phyloP scores from a whole-genome alignment of 75 land plant genomes.

The Chamaecyparis obtusa region DNA sequence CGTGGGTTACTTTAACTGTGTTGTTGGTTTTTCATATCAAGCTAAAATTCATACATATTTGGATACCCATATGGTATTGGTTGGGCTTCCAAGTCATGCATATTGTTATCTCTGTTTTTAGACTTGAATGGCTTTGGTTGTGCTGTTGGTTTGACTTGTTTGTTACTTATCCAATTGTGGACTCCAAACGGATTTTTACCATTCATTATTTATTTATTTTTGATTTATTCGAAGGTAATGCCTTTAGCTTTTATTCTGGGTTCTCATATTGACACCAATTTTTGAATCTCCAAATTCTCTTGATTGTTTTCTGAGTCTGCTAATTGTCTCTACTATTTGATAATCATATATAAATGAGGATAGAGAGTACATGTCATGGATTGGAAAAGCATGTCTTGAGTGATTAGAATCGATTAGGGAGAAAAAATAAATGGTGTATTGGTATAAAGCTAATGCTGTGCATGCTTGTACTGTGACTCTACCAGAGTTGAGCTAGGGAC shows the following conservation, averaged over 20 bases:
- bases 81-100: not conserved
- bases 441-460: not conserved
- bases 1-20: no score
- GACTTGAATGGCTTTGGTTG: not conserved
- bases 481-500: conserved; percentile 8
- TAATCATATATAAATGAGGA: not conserved
- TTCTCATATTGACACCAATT: not conserved
- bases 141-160: not conserved
- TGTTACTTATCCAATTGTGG: not conserved
- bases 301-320: not conserved
- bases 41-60: no score
- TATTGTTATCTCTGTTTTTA: not conserved
- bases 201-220: not conserved
- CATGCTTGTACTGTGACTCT: not conserved
- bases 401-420: not conserved
- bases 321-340: not conserved
- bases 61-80: not conserved
- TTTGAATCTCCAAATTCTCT: not conserved
- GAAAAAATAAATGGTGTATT: not conserved
- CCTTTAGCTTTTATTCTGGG: not conserved
- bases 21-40: no score
- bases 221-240: not conserved
- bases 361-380: not conserved
- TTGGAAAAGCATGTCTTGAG: not conserved
- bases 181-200: not conserved